A percentile compares a stretch with the other conserved stretches of the same genome.
These are phyloP conservation scores for Rhodomyrtus tomentosa DNA, from an alignment of 345 rosid species.

Conservation along the genomic window DNA sequence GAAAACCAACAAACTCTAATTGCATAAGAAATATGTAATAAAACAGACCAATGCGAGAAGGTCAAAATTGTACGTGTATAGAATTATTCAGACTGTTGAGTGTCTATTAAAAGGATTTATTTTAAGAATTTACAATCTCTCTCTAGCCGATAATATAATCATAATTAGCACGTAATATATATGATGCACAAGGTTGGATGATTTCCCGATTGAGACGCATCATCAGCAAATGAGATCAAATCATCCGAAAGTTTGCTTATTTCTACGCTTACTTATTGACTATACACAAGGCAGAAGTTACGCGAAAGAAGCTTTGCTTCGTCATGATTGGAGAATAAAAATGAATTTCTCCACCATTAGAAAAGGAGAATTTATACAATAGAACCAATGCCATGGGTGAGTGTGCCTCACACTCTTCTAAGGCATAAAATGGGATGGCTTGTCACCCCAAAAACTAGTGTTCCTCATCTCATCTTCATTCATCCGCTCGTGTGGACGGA, in stretches of 20 bases:
- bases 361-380: too few relatives aligned
- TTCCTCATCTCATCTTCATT: background rate
- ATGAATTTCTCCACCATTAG: too few relatives aligned
- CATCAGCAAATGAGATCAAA: too few relatives aligned
- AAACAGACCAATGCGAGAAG: background rate
- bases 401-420: background rate
- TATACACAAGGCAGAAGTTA: too few relatives aligned
- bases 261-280: too few relatives aligned
- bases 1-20: background rate
- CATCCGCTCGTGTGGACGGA: background rate
- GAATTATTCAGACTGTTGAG: too few relatives aligned
- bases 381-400: background rate
- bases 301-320: background rate
- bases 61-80: background rate
- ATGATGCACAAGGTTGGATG: too few relatives aligned
- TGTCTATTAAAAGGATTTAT: background rate
- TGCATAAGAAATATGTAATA: background rate
- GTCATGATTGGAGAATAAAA: background rate
- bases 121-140: background rate
- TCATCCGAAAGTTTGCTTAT: too few relatives aligned
- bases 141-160: too few relatives aligned
- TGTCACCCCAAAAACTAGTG: background rate
- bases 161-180: too few relatives aligned
- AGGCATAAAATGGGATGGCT: background rate
- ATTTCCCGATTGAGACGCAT: too few relatives aligned